Conservation (phyloP, 148 eudicot species). For the Camellia lanceoleosa region DNA sequence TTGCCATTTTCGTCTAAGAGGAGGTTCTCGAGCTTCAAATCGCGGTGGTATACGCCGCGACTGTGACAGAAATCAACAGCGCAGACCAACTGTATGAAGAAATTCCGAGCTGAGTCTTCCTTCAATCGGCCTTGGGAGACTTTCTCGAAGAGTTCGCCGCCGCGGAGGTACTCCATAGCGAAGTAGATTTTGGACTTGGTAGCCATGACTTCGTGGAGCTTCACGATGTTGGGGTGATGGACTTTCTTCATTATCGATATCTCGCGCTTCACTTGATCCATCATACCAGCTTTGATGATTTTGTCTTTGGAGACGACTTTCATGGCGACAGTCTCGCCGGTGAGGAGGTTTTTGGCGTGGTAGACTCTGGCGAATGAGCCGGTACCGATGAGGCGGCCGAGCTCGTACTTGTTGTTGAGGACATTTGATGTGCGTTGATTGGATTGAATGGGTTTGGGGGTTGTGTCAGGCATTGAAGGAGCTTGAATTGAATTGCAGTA, state of each 20-base stretch:
- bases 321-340: conserved; percentile 24
- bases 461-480: not conserved
- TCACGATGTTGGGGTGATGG: not conserved
- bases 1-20: not conserved
- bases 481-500: not conserved
- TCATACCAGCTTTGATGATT: not conserved
- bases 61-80: not conserved
- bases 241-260: not conserved
- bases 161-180: not conserved
- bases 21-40: not conserved
- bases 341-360: conserved; percentile 14
- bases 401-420: conserved; percentile 14
- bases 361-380: conserved; percentile 25
- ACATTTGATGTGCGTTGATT: conserved; percentile 1
- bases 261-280: not conserved
- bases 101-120: not conserved
- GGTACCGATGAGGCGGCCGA: conserved; percentile 16
- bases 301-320: conserved; percentile 13
- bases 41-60: not conserved
- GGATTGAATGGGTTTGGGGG: not conserved
- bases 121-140: not conserved
- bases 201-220: not conserved
- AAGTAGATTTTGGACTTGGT: not conserved
- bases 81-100: not conserved
- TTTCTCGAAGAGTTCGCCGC: not conserved